Base-by-base conservation (phyloP, 2,329 filamentous ascomycete species). In the Rutstroemia sp. region DNA sequence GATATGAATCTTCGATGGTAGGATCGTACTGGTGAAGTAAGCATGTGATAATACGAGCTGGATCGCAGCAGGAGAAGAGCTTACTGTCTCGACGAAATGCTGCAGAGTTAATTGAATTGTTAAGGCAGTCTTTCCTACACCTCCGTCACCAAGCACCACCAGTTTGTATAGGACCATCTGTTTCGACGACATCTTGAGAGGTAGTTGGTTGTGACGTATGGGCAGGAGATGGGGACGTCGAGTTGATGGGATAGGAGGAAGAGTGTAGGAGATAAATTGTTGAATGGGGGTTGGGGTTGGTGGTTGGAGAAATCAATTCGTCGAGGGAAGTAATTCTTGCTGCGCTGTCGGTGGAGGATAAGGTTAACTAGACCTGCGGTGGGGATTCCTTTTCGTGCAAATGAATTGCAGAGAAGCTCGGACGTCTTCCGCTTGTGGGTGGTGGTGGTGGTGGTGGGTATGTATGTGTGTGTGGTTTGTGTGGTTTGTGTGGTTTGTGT, bases 101-200 rank as follows among this genome's bases (percentile, higher is more conserved):
- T 97, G 95, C 70, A 97, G 77, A 73, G 94, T 97, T 67, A 99
- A 80, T 85, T 99, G 91, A 71, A 96, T 96, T 58, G 91, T 96
- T 71, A 96, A 78, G 68, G 91, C 91, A 52, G 91, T 96, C 76
- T 96, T 96, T 66, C 91, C 91, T 61, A 96, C 91, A 74, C 91
- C 91, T 76, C 91, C 91, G 72, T 96, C 91, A 67, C 91, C 92
- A 63, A 96, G 78, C 75, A 96, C 91, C 82, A 96, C 91, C 80
- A 96, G 76, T 77, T 95, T 95, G 79, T 96, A 95, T 72, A 95
- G 77, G 71, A 91, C 92, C 90, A 95, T 95, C 79, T 92, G 54
- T 52, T 56, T 56, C 41, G 47, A 50, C 38, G 47, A 27, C 54
- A 52, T 56, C 25, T 30, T 45, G 38, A 25, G 7, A 48, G 12